These are phyloP conservation scores for Ogataea methanolica DNA, from an alignment of 805 yeast species.

Conservation along the genomic window DNA sequence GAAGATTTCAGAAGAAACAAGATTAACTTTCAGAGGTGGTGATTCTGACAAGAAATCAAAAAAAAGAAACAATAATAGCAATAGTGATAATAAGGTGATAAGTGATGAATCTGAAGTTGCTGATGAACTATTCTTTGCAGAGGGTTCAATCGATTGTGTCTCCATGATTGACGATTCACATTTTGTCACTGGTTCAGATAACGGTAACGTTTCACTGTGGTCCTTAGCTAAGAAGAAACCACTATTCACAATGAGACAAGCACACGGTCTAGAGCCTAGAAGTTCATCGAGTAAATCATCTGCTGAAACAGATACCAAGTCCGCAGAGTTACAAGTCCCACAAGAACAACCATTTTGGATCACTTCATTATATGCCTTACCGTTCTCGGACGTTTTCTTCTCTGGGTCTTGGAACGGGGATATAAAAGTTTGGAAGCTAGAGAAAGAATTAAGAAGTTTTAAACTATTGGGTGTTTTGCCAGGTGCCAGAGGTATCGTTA, in stretches of 20 bases:
- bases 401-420: conserved; percentile 88
- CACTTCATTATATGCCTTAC: conserved; percentile 75
- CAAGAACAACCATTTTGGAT: conserved; percentile 78
- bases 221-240: conserved; percentile 88
- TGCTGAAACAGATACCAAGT: conserved; percentile 37
- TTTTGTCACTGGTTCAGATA: conserved; percentile 93
- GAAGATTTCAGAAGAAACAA: conserved; percentile 94
- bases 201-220: conserved; percentile 90
- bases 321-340: conserved; percentile 53
- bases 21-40: conserved; percentile 91
- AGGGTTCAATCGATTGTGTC: conserved; percentile 89
- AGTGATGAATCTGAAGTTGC: conserved; percentile 15
- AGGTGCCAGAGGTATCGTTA: conserved; percentile 66
- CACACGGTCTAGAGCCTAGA: conserved; percentile 65
- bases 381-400: conserved; percentile 77
- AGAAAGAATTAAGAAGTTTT: conserved; percentile 60
- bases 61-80: conserved; percentile 19
- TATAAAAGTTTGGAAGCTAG: conserved; percentile 73
- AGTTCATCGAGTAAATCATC: conserved; percentile 47
- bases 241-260: conserved; percentile 55
- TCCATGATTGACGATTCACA: conserved; percentile 89
- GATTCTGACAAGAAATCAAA: conserved; percentile 43
- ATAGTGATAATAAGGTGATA: conserved; percentile 10
- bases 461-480: conserved; percentile 49
- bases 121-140: conserved; percentile 41